Evolutionary conservation across 2,329 filamentous ascomycete genomes (phyloP).

Genomic region (Aciculosporium take): DNA sequence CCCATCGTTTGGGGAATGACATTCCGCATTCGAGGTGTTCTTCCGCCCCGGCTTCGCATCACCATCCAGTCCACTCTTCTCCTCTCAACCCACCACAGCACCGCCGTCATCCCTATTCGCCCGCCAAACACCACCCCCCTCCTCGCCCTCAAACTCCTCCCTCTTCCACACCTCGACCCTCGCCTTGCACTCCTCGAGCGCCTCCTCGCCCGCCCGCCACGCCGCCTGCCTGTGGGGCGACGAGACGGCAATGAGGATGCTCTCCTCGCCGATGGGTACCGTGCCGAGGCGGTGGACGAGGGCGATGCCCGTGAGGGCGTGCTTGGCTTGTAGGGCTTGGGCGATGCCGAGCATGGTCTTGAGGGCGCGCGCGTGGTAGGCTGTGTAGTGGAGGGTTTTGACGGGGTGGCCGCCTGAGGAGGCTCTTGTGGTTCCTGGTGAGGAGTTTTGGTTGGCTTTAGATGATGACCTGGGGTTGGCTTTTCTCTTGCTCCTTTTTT

Average conservation of each 20-base stretch:
- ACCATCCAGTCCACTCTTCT: conserved; percentile 23
- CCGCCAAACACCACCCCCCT: conserved; percentile 71
- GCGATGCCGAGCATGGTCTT: conserved; percentile 54
- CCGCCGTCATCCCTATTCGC: conserved; percentile 75
- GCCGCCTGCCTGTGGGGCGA: conserved; percentile 70
- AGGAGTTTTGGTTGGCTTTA: no score
- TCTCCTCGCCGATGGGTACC: conserved; percentile 85
- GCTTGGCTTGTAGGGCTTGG: conserved; percentile 38
- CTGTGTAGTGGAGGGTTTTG: conserved; percentile 58
- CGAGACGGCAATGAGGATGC: conserved; percentile 77
- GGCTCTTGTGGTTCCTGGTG: conserved; percentile 59
- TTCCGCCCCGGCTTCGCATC: no score
- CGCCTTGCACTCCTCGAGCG: conserved; percentile 73
- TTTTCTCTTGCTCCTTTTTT: background rate
- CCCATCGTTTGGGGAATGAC: no score
- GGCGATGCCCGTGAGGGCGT: conserved; percentile 57
- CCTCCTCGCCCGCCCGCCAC: conserved; percentile 80
- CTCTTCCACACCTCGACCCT: conserved; percentile 91
- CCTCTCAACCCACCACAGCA: conserved; percentile 46
- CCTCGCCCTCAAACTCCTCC: conserved; percentile 70
- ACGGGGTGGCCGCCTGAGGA: conserved; percentile 59
- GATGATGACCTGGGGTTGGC: background rate
- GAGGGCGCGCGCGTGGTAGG: conserved; percentile 58
- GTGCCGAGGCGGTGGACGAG: conserved; percentile 74
- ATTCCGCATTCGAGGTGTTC: no score